Evolutionary conservation across 768 basidiomycete species (phyloP), one percentile per base, ranked within the genome.

Genomic region (Wakefieldia striispora): DNA sequence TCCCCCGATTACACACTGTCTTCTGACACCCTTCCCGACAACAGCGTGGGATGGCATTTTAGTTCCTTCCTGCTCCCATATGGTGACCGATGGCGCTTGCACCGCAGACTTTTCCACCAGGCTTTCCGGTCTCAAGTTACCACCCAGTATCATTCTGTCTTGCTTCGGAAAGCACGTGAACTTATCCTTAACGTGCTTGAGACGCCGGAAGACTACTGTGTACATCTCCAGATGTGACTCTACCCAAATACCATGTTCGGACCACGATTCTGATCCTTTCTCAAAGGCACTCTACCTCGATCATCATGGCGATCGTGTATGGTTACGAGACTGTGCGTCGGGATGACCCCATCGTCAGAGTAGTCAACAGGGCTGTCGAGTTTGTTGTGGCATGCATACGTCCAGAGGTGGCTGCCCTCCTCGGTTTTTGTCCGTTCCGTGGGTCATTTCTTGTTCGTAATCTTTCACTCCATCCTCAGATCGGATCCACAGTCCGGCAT

Each of bases 381-480:
- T 40, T 64, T 23, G 65, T 56, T 19, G 53, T 58, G 9, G 35
- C 45, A 10, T 57, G 40, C 17, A 57, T 66, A 39, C 53, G 55
- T 19, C 60, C 65, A 21, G 65, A 68, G 35, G 60, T 67, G 9
- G 66, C 67, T 34, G 63, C 65, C 13, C 36, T 72, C 20, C 66
- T 75, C 6, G 73, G 73, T 3, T 66, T 70, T 33, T 70, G 68
- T 37, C 66, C 54, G 37, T 74, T 51, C 64, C 63, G 72, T 72
- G 53, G 46, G 61, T 45, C 51, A 5, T 7, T 29, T 41, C 21
- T 23, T 3, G 20, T 35, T 29, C 5, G 16, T 29, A 4, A 23
- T 24, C 10, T 20, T 33, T 36, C 3, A 4, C 31, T 40, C 21
- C n/a, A 4, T 2, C 40, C 23, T 33, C 14, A 46, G 10, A 31